Evolutionary conservation across 495 filamentous ascomycete genomes (phyloP).

Genomic region (Alectoria sarmentosa): DNA sequence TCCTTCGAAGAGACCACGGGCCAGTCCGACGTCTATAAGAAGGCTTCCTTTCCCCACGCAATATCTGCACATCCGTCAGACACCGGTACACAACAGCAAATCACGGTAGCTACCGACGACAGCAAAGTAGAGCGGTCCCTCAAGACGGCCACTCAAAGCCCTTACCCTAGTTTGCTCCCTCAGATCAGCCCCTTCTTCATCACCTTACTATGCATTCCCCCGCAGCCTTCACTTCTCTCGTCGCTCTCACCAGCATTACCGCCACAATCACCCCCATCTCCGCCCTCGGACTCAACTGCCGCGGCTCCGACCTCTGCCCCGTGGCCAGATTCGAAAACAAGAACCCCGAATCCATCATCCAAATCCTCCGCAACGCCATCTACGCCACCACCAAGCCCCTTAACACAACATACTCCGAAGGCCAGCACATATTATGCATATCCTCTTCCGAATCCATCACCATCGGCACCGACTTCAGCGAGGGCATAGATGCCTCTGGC

Average conservation of each 20-base stretch:
- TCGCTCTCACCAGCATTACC: neutral
- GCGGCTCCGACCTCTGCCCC: constrained; percentile 17
- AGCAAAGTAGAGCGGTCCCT: neutral
- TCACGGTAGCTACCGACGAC: neutral
- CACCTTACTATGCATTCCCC: constrained; percentile 1
- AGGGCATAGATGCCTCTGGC: neutral
- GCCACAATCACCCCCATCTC: neutral
- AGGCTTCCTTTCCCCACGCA: neutral
- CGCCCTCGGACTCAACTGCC: constrained; percentile 20
- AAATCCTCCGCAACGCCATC: constrained; percentile 17
- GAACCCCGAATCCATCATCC: constrained; percentile 2
- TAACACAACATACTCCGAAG: constrained; percentile 7
- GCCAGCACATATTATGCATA: constrained; percentile 18
- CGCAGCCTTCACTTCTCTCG: neutral
- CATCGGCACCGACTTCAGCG: neutral
- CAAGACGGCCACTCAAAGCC: neutral
- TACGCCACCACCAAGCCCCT: neutral
- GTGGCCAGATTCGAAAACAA: constrained; percentile 12
- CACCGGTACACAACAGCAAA: neutral
- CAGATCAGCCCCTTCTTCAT: neutral
- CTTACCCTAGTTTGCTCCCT: neutral
- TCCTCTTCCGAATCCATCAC: constrained; percentile 3
- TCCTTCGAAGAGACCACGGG: neutral
- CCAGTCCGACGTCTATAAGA: neutral
- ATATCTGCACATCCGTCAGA: neutral